Evolutionary conservation across 139 green algal species (phyloP).

Genomic region (Klebsormidium nitens): DNA sequence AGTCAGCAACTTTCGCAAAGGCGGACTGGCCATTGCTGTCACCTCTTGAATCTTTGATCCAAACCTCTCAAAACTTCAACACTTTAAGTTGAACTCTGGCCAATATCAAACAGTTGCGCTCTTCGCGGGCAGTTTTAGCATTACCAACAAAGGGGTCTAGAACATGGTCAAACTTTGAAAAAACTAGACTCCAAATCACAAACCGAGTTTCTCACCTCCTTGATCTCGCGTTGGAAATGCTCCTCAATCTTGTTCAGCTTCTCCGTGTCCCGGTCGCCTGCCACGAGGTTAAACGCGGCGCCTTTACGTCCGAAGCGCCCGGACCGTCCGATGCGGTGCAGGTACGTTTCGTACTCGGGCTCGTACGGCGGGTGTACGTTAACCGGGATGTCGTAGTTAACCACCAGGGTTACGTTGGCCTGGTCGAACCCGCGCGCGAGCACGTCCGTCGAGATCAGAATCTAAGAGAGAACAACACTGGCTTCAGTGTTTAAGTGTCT

Average conservation of each 20-base stretch:
- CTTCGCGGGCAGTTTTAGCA: neutral
- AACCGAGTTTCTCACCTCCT: slow-evolving; percentile 60
- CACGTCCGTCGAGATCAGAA: slow-evolving; percentile 96
- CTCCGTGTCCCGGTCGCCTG: slow-evolving; percentile 35
- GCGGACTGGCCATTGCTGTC: no score
- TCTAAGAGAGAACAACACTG: no score
- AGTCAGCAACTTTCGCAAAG: no score
- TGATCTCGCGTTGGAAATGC: slow-evolving; percentile 84
- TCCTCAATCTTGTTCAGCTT: slow-evolving; percentile 63
- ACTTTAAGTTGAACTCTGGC: neutral
- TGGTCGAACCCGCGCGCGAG: slow-evolving; percentile 94
- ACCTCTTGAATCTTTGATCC: neutral
- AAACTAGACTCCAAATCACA: neutral
- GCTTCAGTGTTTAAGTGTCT: neutral
- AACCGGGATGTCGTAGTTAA: slow-evolving; percentile 95
- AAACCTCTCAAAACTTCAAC: neutral
- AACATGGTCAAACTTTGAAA: no score
- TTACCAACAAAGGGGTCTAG: neutral
- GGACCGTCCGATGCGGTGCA: slow-evolving; percentile 92
- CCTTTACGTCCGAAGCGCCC: slow-evolving; percentile 93
- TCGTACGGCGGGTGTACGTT: slow-evolving; percentile 54
- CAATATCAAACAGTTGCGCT: neutral
- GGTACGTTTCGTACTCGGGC: slow-evolving; percentile 94
- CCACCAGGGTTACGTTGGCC: slow-evolving; percentile 90
- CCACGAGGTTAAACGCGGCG: slow-evolving; percentile 44